These are phyloP conservation scores for Moricandia arvensis DNA, from an alignment of 345 rosid genomes.

Conservation along the genomic window DNA sequence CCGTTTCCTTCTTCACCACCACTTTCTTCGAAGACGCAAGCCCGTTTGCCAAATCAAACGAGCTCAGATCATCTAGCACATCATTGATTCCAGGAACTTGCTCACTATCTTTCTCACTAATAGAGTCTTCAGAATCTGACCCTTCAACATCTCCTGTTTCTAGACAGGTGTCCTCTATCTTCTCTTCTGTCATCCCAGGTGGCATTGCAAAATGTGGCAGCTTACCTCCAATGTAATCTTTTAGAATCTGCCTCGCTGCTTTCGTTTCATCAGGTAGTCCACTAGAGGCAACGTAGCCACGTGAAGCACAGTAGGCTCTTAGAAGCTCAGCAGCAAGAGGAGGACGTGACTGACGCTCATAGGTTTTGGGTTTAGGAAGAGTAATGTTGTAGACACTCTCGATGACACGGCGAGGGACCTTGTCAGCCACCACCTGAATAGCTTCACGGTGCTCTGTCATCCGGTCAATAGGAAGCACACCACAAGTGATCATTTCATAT, in stretches of 20 bases:
- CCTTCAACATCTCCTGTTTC: conserved; percentile 44
- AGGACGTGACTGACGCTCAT: conserved; percentile 81
- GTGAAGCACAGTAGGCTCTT: conserved; percentile 80
- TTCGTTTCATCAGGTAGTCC: conserved; percentile 95
- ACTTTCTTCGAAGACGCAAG: conserved; percentile 49
- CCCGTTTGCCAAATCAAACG: conserved; percentile 77
- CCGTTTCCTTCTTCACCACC: conserved; percentile 44
- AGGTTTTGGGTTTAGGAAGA: conserved; percentile 87
- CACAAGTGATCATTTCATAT: conserved; percentile 91
- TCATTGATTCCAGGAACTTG: conserved; percentile 46
- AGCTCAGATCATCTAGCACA: conserved; percentile 69
- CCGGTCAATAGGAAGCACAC: conserved; percentile 88
- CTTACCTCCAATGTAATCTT: conserved; percentile 87
- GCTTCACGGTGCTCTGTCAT: conserved; percentile 95
- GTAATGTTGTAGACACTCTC: conserved; percentile 72
- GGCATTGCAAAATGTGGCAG: conserved; percentile 76
- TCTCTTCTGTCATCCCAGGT: conserved; percentile 47
- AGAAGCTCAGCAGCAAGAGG: conserved; percentile 76
- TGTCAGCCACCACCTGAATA: conserved; percentile 82
- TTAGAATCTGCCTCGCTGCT: conserved; percentile 82
- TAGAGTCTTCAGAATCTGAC: no score
- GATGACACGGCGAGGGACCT: conserved; percentile 64
- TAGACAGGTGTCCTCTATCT: conserved; percentile 25
- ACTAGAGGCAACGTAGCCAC: conserved; percentile 87
- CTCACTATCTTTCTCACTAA: conserved; percentile 24